Conservation (phyloP, 75 land plant species). For the Sequoia sempervirens region DNA sequence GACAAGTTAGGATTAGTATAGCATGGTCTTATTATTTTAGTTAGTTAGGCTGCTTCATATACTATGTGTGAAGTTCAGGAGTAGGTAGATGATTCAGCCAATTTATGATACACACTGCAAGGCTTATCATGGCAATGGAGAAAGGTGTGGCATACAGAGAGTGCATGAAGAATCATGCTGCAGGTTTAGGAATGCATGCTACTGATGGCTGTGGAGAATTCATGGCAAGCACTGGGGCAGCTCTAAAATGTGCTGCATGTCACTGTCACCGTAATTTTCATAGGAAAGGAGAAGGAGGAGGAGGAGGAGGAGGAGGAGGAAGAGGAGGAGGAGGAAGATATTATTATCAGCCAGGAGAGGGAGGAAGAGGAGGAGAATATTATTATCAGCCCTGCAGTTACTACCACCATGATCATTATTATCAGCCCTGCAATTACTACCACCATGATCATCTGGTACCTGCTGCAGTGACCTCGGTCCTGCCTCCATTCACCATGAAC, state of each 20-base stretch:
- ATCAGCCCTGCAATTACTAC: too few relatives aligned
- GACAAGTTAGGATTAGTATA: too few relatives aligned
- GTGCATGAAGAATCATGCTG: constrained; percentile 59
- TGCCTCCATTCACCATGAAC: too few relatives aligned
- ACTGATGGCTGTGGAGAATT: constrained; percentile 63
- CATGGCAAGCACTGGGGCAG: constrained; percentile 21
- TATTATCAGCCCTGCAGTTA: too few relatives aligned
- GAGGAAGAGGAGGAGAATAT: too few relatives aligned
- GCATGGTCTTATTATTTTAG: not conserved
- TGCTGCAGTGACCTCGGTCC: too few relatives aligned
- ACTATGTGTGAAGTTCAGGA: not conserved
- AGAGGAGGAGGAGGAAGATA: too few relatives aligned
- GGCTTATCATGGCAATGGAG: not conserved
- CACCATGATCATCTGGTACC: too few relatives aligned
- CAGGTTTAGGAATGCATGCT: constrained; percentile 33
- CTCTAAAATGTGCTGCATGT: constrained; percentile 42
- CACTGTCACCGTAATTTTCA: constrained; percentile 58
- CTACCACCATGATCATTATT: too few relatives aligned
- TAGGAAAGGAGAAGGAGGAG: constrained; percentile 9
- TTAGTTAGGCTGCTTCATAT: not conserved
- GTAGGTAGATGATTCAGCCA: not conserved
- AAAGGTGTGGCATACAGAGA: constrained; percentile 32
- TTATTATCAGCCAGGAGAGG: too few relatives aligned
- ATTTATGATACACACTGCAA: not conserved
- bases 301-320: too few relatives aligned